A percentile compares a stretch with the other conserved stretches of the same genome.
These are phyloP conservation scores for Fraxinus floribunda DNA, from an alignment of 305 asterid species.

Conservation along the genomic window DNA sequence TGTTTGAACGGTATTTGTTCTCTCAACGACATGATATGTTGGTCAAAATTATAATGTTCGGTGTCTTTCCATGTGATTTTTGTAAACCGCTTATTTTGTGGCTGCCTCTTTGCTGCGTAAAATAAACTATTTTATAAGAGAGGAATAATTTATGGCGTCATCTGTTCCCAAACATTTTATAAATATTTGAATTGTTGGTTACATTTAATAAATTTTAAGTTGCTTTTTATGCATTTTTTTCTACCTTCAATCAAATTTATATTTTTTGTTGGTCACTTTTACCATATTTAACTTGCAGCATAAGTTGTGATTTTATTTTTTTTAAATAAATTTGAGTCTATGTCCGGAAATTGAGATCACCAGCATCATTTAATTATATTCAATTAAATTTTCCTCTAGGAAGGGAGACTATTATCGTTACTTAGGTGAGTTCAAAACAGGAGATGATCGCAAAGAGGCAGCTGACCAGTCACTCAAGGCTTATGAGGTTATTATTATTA, in stretches of 20 bases:
- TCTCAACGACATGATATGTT: neutral
- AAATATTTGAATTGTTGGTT: neutral
- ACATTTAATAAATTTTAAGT: neutral
- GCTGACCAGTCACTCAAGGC: slow-evolving; percentile 78
- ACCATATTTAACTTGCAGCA: neutral
- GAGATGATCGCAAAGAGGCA: slow-evolving; percentile 69
- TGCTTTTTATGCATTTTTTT: neutral
- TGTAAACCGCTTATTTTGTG: neutral
- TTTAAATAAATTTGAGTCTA: neutral
- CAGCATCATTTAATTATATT: neutral
- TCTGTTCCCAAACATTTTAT: neutral
- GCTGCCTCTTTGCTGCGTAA: neutral
- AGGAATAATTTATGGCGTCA: neutral
- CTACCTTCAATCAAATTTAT: neutral
- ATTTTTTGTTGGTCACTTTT: neutral
- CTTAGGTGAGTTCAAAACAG: slow-evolving; percentile 66
- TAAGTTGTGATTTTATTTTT: neutral
- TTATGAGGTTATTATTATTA: slow-evolving; percentile 47
- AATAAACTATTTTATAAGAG: neutral
- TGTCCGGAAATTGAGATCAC: neutral
- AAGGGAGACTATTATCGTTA: slow-evolving; percentile 83
- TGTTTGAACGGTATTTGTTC: neutral
- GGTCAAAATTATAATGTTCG: neutral
- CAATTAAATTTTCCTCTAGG: slow-evolving; percentile 33
- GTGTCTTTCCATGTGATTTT: neutral